Base-by-base conservation (phyloP, 805 yeast genomes). In the Candida ortonii region DNA sequence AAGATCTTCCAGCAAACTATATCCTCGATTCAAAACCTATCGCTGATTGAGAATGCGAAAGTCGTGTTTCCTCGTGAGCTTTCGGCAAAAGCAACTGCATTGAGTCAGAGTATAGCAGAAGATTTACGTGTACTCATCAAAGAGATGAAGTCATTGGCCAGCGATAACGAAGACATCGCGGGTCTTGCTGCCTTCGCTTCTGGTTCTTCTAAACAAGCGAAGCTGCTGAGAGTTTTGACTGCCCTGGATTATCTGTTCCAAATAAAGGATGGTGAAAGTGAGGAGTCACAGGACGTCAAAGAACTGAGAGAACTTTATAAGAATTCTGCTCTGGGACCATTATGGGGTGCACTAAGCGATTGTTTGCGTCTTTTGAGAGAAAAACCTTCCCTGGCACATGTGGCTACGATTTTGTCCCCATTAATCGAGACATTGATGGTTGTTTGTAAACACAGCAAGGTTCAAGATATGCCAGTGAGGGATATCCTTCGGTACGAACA, bases 351-450 rank as follows among this genome's bases (percentile, higher is more conserved):
- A 0, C 67, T 86, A 29, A 82, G 93, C 62, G 84, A 76, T 31
- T 80, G 86, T 46, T 64, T 87, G 49, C 61, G 76, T 25, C 67
- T 71, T 5, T 64, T 84, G 38, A 90, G 81, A 50, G 78, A 72
- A 15, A 71, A 73, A 25, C 68, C 72, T 11, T 66, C 67, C 11
- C 61, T 80, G 44, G 64, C 74, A 15, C 77, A 78, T 28, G 76
- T 86, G 28, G 88, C 95, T 0, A 82, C 95, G 1, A 81, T 85
- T 1, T 61, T 89, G 16, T 65, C 90, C 16, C 97, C 97, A 0
- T 60, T 88, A 41, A 86, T 90, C 41, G 98, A 90, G 56, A 80
- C 96, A 0, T 67, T 93, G 37, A 87, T 93, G 95, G 95, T 90
- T 31, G 93, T 93, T n/a, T 88, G 96, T 61, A 89, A 89, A 52